A percentile compares a stretch with the other conserved stretches of the same genome.
Conservation (phyloP, 441 rosid genomes). For the Gossypium aridum region DNA sequence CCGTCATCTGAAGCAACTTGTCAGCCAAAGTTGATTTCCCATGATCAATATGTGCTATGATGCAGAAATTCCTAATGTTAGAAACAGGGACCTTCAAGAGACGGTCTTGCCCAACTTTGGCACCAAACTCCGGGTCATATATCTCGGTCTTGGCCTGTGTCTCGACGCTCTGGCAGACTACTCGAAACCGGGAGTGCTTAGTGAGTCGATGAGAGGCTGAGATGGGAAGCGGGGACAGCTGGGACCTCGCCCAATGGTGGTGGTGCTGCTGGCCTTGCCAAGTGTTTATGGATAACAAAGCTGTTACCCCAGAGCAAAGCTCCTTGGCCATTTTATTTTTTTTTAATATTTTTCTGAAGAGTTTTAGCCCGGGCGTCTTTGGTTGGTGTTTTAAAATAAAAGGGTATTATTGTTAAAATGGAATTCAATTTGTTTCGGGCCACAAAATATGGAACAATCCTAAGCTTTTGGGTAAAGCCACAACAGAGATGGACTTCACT, state of each 20-base stretch:
- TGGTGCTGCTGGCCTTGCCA: background rate
- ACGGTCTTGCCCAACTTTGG: conserved; percentile 58
- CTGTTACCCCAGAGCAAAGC: conserved; percentile 3
- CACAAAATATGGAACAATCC: too few relatives aligned
- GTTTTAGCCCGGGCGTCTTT: too few relatives aligned
- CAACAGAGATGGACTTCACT: too few relatives aligned
- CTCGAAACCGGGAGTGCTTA: conserved; percentile 3
- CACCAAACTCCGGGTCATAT: conserved; percentile 25
- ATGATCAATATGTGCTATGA: conserved; percentile 96
- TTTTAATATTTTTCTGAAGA: too few relatives aligned
- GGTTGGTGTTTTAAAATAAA: too few relatives aligned
- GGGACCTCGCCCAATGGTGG: background rate
- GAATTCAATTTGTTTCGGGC: too few relatives aligned
- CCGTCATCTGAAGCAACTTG: conserved; percentile 89
- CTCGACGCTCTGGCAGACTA: conserved; percentile 32
- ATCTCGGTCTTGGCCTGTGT: conserved; percentile 19
- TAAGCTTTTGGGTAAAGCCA: too few relatives aligned
- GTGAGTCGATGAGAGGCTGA: background rate
- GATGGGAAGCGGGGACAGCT: background rate
- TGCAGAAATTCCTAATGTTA: conserved; percentile 74
- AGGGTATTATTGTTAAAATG: too few relatives aligned
- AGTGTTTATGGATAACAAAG: conserved; percentile 5
- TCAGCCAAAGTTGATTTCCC: conserved; percentile 96
- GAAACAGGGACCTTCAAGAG: conserved; percentile 74
- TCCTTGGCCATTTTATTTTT: conserved; percentile 2